Conservation (phyloP, 2,329 filamentous ascomycete genomes). For the Fulvia fulva region DNA sequence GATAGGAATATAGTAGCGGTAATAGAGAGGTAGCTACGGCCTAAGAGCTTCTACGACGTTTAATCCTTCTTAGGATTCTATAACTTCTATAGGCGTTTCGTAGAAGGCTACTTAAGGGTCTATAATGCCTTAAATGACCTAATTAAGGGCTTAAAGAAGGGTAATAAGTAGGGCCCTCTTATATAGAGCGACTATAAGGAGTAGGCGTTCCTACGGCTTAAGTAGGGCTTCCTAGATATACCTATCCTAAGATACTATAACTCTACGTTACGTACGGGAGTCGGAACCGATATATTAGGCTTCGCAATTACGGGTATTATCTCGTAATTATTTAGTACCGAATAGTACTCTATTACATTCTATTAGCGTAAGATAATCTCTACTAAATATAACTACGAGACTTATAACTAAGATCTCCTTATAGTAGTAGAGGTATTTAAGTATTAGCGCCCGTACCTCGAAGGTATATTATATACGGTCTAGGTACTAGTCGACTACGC, state of each 20-base stretch:
- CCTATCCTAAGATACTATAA: conserved; percentile 1
- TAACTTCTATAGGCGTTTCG: too few species aligned
- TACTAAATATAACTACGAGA: too few species aligned
- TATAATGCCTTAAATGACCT: neutral
- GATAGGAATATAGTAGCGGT: conserved; percentile 24
- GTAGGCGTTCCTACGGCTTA: conserved; percentile 1
- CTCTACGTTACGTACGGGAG: neutral
- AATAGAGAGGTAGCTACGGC: conserved; percentile 26
- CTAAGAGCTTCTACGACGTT: conserved; percentile 19
- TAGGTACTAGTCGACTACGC: conserved; percentile 4
- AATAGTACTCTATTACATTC: conserved; percentile 3
- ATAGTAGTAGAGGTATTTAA: conserved; percentile 2
- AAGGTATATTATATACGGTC: neutral
- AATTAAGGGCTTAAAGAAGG: neutral
- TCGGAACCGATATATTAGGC: neutral
- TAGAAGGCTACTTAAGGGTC: conserved; percentile 3
- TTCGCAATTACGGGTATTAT: conserved; percentile 2
- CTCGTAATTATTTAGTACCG: neutral
- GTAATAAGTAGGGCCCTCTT: conserved; percentile 2
- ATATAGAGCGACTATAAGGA: neutral
- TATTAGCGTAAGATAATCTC: conserved; percentile 1
- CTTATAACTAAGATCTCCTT: neutral
- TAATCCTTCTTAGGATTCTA: conserved; percentile 16
- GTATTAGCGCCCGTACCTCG: neutral
- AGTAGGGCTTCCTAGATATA: neutral